phyloP scores from a whole-genome alignment of 2,329 filamentous ascomycete genomes.

The Pyrenochaeta sp. region DNA sequence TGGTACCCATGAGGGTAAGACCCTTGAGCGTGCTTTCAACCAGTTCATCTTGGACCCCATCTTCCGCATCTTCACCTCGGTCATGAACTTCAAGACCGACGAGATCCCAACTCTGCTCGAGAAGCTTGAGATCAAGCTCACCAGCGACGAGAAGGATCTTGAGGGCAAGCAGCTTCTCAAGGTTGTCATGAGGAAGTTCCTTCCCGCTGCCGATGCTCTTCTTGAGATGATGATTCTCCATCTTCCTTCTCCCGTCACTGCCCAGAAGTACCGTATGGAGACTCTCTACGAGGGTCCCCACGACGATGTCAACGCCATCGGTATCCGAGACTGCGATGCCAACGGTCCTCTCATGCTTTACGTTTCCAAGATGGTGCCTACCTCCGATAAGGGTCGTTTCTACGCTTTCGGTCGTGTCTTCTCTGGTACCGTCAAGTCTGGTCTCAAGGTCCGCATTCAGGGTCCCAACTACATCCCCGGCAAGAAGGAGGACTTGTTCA shows the following conservation, averaged over 20 bases:
- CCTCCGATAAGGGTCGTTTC: constrained; percentile 99
- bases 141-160: constrained; percentile 84
- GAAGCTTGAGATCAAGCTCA: constrained; percentile 96
- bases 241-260: constrained; percentile 92
- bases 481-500: constrained; percentile 98
- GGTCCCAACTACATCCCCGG: constrained; percentile 98
- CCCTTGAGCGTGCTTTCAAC: constrained; percentile 98
- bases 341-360: constrained; percentile 99
- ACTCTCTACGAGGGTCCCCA: constrained; percentile 97
- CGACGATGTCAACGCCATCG: constrained; percentile 91
- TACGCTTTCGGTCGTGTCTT: constrained; percentile 99
- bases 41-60: constrained; percentile 99
- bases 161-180: constrained; percentile 98
- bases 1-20: constrained; percentile 82
- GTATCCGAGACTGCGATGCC: constrained; percentile 98
- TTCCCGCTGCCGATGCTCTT: constrained; percentile 96
- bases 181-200: constrained; percentile 98
- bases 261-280: constrained; percentile 97
- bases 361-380: constrained; percentile 99
- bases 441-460: constrained; percentile 99
- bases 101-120: constrained; percentile 82
- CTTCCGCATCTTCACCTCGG: constrained; percentile 95
- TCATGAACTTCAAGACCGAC: constrained; percentile 99
- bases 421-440: constrained; percentile 95
- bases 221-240: constrained; percentile 99